Percentiles rank a stretch among this genome's conserved stretches.
Conservation (phyloP, 164 flowering plant species). For the Chloranthus sessilifolius region DNA sequence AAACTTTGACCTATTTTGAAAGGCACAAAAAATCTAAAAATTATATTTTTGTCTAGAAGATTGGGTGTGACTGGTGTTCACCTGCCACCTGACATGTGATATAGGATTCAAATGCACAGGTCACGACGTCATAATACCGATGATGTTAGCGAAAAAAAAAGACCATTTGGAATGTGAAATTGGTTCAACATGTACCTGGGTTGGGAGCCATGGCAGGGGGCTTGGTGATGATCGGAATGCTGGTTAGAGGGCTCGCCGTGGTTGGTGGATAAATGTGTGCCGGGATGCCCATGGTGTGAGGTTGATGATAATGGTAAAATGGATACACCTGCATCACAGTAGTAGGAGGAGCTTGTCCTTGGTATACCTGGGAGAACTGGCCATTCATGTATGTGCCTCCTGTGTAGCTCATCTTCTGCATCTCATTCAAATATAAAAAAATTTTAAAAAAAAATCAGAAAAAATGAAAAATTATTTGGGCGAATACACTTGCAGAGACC, state of each 20-base stretch:
- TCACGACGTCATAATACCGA: background rate
- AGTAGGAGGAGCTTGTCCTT: slow-evolving; percentile 44
- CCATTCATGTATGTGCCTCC: slow-evolving; percentile 74
- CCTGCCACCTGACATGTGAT: background rate
- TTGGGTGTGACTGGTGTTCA: background rate
- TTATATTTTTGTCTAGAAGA: background rate
- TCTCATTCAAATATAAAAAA: background rate
- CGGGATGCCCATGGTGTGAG: slow-evolving; percentile 72
- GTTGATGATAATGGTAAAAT: slow-evolving; percentile 46
- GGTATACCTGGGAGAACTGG: slow-evolving; percentile 57
- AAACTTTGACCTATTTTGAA: no score
- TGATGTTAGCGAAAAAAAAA: background rate
- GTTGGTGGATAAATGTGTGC: slow-evolving; percentile 51
- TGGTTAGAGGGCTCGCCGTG: slow-evolving; percentile 42
- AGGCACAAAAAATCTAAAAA: background rate
- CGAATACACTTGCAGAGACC: no score
- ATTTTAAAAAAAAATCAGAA: background rate
- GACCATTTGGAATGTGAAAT: no score
- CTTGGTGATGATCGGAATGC: slow-evolving; percentile 52
- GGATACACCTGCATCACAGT: slow-evolving; percentile 84
- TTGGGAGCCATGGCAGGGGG: slow-evolving; percentile 51
- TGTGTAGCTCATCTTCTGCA: slow-evolving; percentile 51
- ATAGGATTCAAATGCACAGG: background rate
- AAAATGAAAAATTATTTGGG: background rate
- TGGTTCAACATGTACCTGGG: slow-evolving; percentile 34